Base-by-base conservation (phyloP, 2,329 filamentous ascomycete genomes). In the Sclerotinia glacialis region DNA sequence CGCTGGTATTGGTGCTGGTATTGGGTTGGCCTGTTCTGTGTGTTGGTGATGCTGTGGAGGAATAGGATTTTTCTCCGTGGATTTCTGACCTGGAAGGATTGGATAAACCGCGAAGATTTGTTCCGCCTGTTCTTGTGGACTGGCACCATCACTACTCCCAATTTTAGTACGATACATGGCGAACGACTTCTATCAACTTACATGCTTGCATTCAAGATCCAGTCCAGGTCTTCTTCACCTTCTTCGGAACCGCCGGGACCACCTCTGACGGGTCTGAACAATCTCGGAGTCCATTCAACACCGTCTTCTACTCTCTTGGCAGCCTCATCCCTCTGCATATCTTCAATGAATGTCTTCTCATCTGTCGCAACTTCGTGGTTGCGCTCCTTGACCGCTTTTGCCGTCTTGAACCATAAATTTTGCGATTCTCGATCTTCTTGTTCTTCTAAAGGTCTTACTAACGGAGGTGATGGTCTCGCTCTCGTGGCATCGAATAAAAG, bases 321-420 rank as follows among this genome's bases (percentile, higher is more conserved):
- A 2, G 95, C 93, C 75, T 97, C 94, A 70, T 93, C 89, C 74
- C 95, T 86, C 78, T 99, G 95, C 75, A 86, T 88, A 74, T 98
- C 94, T 77, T 99, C 95, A 67, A 99, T 92, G 77, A 90, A 91
- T n/a, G 91, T 93, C 81, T 99, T 99, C 76, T 97, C 94, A 70
- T 95, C 91, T 0, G 95, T 99, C 5, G 95, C 95, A 11, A 89
- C 79, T 72, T 92, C 90, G 74, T 99, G 95, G 73, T 99, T 93
- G 67, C 89, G 87, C 59, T 90, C 88, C 75, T 89, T 90, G 69
- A 99, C 89, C 0, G 94, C 95, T 71, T 88, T 83, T 11, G 89
- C 90, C 0, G 93, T 96, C 60, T 87, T 88, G 42, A 87, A 80
- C 95, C 95, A 99, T 55, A 99, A 81, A 70, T 83, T 88, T 77